These are phyloP conservation scores for Celoporthe dispersa DNA, from an alignment of 2,329 filamentous ascomycete species.

Conservation along the genomic window DNA sequence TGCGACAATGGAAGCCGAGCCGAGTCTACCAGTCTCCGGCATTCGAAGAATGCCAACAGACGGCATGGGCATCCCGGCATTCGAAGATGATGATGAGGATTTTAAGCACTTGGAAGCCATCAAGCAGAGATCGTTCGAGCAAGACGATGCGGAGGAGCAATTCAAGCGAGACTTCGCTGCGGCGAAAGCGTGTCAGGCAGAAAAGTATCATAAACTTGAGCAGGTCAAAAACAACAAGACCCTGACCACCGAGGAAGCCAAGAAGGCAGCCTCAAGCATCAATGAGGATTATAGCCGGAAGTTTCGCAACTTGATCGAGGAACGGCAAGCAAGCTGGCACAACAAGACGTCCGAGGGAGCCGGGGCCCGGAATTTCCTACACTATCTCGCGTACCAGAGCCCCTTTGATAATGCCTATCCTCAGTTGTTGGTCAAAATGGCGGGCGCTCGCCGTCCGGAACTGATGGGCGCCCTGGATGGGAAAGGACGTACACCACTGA, in stretches of 20 bases:
- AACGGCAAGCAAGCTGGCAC: slow-evolving; percentile 1
- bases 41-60: background rate
- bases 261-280: background rate
- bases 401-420: background rate
- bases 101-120: background rate
- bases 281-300: background rate
- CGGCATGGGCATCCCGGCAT: background rate
- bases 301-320: background rate
- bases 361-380: slow-evolving; percentile 4
- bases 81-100: background rate
- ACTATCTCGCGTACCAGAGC: slow-evolving; percentile 5
- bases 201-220: background rate
- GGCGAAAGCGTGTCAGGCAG: background rate
- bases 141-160: background rate
- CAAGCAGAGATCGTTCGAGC: background rate
- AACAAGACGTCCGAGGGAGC: background rate
- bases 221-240: background rate
- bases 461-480: background rate
- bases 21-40: background rate
- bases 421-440: background rate
- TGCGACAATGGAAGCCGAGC: background rate
- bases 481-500: slow-evolving; percentile 4
- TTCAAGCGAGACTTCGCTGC: background rate
- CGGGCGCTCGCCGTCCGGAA: background rate
- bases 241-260: background rate